Base-by-base conservation (phyloP, 768 basidiomycete genomes). In the Tephrocybe rancida region DNA sequence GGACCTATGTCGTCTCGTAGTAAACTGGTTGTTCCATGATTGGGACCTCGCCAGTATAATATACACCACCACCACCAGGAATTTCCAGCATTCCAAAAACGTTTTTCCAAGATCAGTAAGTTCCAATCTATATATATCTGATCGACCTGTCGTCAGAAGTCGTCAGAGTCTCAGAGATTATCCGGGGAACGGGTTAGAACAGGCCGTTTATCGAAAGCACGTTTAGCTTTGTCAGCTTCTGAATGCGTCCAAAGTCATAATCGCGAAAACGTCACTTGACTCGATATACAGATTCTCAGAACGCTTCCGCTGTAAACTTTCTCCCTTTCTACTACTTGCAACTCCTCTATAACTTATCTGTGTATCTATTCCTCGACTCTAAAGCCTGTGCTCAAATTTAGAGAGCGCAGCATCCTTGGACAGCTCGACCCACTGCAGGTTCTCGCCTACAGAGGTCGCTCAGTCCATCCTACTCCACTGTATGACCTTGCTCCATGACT, bases 401-500 rank as follows among this genome's bases (percentile, higher is more conserved):
- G 27, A 56, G 61, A 66, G 61, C 58, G 53, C 63, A 65, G 58
- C 38, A 57, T 26, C 29, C 21, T 55, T 45, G 64, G 64, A 66
- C 61, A 49, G 62, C 46, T 42, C 64, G 68, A 66, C 57, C 57
- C 57, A 55, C 55, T 57, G 67, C 59, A 62, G 67, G 68, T 59
- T 43, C 41, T 37, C 53, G 54, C 71, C 72, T 70, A 70, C 71
- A 68, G 59, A 59, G 68, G 70, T 73, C 71, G 70, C 67, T 56
- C 67, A 54, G 72, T 73, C 71, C 61, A 47, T 53, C 58, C 54
- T 44, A 50, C 60, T 54, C 62, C 70, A 52, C 72, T 85, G 83
- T 67, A 90, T 90, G 88, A 90, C 78, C 78, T 78, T 82, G 73
- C 87, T 92, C 73, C 90, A 91, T 88, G 85, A 78, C 54, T 80